Evolutionary conservation across 192 early-diverging fungal species (phyloP).

Genomic region (Oehlia diaphana): DNA sequence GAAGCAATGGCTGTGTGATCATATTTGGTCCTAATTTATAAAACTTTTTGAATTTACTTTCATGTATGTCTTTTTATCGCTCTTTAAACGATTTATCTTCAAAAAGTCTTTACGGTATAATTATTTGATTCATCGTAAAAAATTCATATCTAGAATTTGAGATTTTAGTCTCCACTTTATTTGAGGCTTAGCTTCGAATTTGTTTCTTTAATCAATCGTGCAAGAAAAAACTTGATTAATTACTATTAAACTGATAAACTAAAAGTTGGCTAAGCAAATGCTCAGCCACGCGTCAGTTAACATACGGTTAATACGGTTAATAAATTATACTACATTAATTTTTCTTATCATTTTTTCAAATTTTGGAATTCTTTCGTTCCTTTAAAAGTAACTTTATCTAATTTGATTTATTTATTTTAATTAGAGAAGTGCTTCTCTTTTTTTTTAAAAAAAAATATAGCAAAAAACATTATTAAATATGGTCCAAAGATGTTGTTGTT

Average conservation of each 20-base stretch:
- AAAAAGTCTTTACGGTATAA: no score
- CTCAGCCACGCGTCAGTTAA: neutral
- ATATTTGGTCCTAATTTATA: neutral
- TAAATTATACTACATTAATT: neutral
- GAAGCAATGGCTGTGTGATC: conserved; percentile 1
- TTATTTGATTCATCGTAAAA: neutral
- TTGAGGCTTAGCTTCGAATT: neutral
- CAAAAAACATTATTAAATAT: neutral
- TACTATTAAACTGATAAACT: neutral
- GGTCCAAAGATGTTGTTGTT: conserved; percentile 5
- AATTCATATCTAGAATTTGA: neutral
- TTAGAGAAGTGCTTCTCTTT: neutral
- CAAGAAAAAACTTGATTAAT: neutral
- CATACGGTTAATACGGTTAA: neutral
- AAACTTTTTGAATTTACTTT: neutral
- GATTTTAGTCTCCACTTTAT: neutral
- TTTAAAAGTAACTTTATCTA: neutral
- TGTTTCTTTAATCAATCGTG: neutral
- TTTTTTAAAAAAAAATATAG: neutral
- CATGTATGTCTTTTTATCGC: neutral
- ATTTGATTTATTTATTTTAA: neutral
- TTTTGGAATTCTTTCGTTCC: neutral
- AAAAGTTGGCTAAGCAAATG: neutral
- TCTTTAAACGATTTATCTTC: neutral
- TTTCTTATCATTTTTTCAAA: neutral